Evolutionary conservation across 352 stramenopile genomes (phyloP), one percentile per base, ranked within the genome.

Genomic region (Phytophthora foliorum): DNA sequence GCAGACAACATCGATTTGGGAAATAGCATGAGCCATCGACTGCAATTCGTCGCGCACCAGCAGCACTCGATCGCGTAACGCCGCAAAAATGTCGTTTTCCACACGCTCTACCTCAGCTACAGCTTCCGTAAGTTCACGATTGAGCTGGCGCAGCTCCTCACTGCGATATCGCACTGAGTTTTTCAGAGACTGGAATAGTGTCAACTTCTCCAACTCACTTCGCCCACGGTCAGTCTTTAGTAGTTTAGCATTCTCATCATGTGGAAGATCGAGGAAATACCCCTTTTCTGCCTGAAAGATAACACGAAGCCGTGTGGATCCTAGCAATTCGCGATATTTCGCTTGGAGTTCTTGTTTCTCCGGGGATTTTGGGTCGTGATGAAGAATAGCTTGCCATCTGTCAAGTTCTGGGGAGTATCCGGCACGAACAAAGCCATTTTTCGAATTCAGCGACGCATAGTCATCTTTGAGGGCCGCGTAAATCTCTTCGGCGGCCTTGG

Each of bases 81-180:
- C 42, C 1, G 81, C 55, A 48, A 94, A 92, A 24, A 94, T 86
- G n/a, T 76, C 73, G 45, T 57, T 67, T 34, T 94, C 84, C 29
- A 92, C 65, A 1, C 74, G 75, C 25, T 69, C 61, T 2, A 94
- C 80, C 45, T 91, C 82, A 21, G 81, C 60, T 2, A 71, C 65
- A 7, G 86, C 86, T 69, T 94, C 82, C 4, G 81, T 64, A 1
- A 91, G 46, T 25, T 89, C 80, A 3, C 73, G 79, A 57, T 94
- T 91, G 7, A 92, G 67, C 24, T 85, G 63, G 3, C 78, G 78
- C 22, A 94, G 63, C 50, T 91, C 86, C 0, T 89, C 74, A 6
- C 82, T 89, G 19, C 84, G 82, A 69, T 91, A 94, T 0, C 86
- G 77, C 9, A 87, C 77, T 16, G 75, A 80, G 45, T 90, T 90